phyloP scores from a whole-genome alignment of 345 rosid genomes.

The Arabidopsis arenosa region DNA sequence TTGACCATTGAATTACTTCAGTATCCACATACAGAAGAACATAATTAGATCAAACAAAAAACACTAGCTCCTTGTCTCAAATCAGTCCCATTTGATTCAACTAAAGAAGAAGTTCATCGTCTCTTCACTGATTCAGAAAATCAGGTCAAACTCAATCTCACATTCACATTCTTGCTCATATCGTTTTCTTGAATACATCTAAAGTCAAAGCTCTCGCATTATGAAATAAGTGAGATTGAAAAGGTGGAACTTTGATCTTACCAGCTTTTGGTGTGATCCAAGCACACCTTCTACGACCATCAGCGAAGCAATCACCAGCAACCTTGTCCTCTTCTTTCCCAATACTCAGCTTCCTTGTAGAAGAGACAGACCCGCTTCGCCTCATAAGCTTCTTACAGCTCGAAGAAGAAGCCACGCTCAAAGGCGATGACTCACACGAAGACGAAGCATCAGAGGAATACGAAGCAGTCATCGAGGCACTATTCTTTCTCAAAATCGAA shows the following conservation, averaged over 20 bases:
- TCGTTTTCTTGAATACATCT: neutral
- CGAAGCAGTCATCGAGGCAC: conserved; percentile 61
- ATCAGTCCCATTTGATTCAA: conserved; percentile 14
- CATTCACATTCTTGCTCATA: neutral
- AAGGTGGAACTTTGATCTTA: no score
- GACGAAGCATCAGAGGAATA: conserved; percentile 88
- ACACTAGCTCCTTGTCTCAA: neutral
- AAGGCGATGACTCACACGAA: conserved; percentile 63
- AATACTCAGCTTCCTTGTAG: conserved; percentile 51
- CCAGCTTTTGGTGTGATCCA: conserved; percentile 88
- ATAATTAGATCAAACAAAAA: neutral
- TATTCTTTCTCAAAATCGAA: conserved; percentile 51
- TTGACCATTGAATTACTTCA: neutral
- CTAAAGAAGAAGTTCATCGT: neutral
- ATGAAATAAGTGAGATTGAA: neutral
- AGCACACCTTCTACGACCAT: conserved; percentile 65
- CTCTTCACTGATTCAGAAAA: neutral
- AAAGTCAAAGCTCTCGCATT: neutral
- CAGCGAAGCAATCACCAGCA: conserved; percentile 50
- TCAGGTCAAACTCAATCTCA: conserved; percentile 1
- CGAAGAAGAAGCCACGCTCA: conserved; percentile 61
- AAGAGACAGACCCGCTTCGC: conserved; percentile 38
- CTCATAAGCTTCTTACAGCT: conserved; percentile 54
- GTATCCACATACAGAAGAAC: neutral
- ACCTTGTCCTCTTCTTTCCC: conserved; percentile 45